phyloP scores from a whole-genome alignment of 768 basidiomycete species.

The Chalciporus sphaerocephalus region DNA sequence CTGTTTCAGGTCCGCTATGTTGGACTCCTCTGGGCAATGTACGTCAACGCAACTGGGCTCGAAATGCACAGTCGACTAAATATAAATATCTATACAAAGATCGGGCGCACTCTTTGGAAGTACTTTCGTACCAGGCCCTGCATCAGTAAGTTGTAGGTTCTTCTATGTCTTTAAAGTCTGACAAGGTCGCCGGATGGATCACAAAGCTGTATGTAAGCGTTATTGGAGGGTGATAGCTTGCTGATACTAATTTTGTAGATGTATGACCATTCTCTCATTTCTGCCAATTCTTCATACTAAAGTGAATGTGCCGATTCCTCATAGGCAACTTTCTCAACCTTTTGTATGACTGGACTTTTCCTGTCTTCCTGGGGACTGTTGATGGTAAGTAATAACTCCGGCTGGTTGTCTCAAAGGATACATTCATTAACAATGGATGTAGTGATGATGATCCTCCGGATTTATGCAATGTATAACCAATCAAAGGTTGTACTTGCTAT shows the following conservation, averaged over 20 bases:
- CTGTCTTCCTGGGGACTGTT: slow-evolving; percentile 10
- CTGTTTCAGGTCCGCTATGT: neutral
- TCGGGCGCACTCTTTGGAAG: neutral
- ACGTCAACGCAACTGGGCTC: neutral
- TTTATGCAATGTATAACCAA: slow-evolving; percentile 11
- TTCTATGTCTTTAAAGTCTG: neutral
- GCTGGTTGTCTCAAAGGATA: neutral
- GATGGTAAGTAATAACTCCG: slow-evolving; percentile 11
- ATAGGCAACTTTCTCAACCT: neutral
- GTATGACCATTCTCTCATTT: neutral
- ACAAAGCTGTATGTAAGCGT: slow-evolving; percentile 5
- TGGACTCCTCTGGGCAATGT: neutral
- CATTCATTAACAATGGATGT: neutral
- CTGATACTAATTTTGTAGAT: neutral
- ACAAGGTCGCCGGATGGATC: neutral
- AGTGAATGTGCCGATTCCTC: neutral
- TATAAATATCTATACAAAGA: neutral
- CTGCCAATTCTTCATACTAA: neutral
- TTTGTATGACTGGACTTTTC: slow-evolving; percentile 7
- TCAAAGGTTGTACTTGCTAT: slow-evolving; percentile 6
- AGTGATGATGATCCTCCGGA: slow-evolving; percentile 21
- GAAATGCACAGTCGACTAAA: too few relatives aligned
- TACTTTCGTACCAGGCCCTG: slow-evolving; percentile 5
- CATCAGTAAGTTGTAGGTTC: slow-evolving; percentile 1
- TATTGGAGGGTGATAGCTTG: neutral